Percentiles rank a stretch among this genome's conserved stretches.
These are phyloP conservation scores for Fusarium stilboides DNA, from an alignment of 2,329 filamentous ascomycete species.

Conservation along the genomic window DNA sequence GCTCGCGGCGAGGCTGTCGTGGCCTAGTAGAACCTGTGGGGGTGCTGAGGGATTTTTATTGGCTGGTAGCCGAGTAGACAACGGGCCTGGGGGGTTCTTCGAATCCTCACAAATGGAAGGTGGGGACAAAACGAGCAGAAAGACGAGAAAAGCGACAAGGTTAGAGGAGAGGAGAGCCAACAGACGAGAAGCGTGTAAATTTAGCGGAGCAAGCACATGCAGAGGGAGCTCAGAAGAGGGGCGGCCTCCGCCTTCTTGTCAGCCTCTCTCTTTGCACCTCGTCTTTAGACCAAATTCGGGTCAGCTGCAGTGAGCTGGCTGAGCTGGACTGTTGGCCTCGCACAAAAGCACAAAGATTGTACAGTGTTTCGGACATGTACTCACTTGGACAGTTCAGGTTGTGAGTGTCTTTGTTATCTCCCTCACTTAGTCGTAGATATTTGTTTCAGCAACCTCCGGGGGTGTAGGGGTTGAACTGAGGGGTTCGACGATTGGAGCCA, in stretches of 20 bases:
- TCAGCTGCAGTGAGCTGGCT: conserved; percentile 39
- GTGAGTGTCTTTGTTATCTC: conserved; percentile 3
- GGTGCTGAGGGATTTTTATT: conserved; percentile 43
- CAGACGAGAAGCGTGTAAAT: conserved; percentile 20
- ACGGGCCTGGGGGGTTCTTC: background rate
- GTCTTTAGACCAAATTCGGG: conserved; percentile 9
- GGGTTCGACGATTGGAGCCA: conserved; percentile 34
- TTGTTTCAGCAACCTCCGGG: conserved; percentile 7
- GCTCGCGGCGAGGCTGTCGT: conserved; percentile 50
- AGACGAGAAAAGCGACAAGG: conserved; percentile 22
- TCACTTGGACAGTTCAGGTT: conserved; percentile 27
- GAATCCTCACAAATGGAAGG: conserved; percentile 17
- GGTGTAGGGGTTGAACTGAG: conserved; percentile 25
- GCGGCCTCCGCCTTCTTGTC: conserved; percentile 47
- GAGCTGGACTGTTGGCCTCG: conserved; percentile 34
- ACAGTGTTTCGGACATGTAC: conserved; percentile 34
- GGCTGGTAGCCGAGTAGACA: conserved; percentile 46
- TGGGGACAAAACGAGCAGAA: conserved; percentile 34
- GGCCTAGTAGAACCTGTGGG: conserved; percentile 41
- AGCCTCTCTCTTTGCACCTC: conserved; percentile 41
- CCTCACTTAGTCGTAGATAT: background rate
- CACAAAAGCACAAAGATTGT: conserved; percentile 27
- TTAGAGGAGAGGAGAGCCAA: conserved; percentile 30
- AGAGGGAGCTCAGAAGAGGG: conserved; percentile 35
- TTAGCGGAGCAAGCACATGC: background rate